These are phyloP conservation scores for Neostapfia colusana DNA, from an alignment of 176 grass and related monocot species.

Conservation along the genomic window DNA sequence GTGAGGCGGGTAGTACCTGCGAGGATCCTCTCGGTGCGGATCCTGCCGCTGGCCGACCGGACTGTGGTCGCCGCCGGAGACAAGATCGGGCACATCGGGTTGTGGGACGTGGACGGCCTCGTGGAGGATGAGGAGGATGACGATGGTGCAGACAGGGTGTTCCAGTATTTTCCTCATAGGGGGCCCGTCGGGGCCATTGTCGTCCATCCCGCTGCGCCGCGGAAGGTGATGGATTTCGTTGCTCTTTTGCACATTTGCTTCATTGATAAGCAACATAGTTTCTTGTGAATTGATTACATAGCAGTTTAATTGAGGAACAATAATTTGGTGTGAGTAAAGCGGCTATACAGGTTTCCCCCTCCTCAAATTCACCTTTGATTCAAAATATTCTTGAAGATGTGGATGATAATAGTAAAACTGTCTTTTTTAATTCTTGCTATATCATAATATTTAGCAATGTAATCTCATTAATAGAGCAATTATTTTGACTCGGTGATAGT, in stretches of 20 bases:
- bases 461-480: neutral
- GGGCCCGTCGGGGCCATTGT: conserved; percentile 59
- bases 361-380: neutral
- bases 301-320: neutral
- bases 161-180: conserved; percentile 62
- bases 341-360: neutral
- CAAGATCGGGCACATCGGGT: conserved; percentile 66
- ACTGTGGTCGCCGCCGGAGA: conserved; percentile 57
- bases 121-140: conserved; percentile 30
- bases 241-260: neutral
- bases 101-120: conserved; percentile 63
- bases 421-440: neutral
- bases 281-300: neutral
- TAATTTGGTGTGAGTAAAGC: neutral
- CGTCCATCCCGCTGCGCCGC: conserved; percentile 38
- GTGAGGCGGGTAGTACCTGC: conserved; percentile 55
- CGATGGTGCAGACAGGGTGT: conserved; percentile 47
- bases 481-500: neutral
- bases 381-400: neutral
- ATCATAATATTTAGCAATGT: neutral
- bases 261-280: neutral
- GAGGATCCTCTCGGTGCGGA: conserved; percentile 49
- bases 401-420: neutral
- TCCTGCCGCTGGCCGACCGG: conserved; percentile 60
- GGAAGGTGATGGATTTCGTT: conserved; percentile 47